A percentile compares a stretch with the other conserved stretches of the same genome.
Conservation (phyloP, 371 early-diverging fungal genomes). For the Chytridium lagenaria region DNA sequence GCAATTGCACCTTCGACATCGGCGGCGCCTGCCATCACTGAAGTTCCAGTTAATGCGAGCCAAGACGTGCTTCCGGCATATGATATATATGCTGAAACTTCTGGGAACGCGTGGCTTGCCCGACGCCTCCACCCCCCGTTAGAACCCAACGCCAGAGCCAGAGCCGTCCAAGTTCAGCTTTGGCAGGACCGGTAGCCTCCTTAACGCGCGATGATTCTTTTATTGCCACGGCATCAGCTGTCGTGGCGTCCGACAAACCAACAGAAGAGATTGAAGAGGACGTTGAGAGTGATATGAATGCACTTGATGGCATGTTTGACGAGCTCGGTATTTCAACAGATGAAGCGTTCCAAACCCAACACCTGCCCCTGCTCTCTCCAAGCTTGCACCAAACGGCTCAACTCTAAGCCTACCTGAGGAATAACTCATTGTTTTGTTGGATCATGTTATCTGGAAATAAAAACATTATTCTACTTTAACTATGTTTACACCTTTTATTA, state of each 20-base stretch:
- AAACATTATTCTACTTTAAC: no score
- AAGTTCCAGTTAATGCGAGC: no score
- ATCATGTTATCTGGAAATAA: no score
- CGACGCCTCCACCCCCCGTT: neutral
- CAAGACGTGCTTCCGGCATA: neutral
- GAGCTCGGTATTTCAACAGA: neutral
- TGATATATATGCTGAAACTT: neutral
- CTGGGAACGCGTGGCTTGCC: constrained; percentile 11
- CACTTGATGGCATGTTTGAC: constrained; percentile 14
- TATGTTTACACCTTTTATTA: no score
- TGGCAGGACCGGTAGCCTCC: neutral
- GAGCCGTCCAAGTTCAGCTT: neutral
- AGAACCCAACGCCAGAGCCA: neutral
- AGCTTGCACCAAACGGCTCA: no score
- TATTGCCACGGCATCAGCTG: neutral
- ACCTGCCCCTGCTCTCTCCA: no score
- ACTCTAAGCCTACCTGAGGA: no score
- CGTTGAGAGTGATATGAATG: constrained; percentile 12
- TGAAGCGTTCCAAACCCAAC: neutral
- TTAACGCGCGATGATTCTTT: neutral
- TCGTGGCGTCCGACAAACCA: neutral
- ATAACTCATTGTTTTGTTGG: no score
- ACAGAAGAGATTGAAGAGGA: constrained; percentile 17
- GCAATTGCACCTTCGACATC: neutral
- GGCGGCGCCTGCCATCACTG: neutral